Evolutionary conservation across 2,329 filamentous ascomycete genomes (phyloP), one percentile per base, ranked within the genome.

Genomic region (Trichoderma sp.): DNA sequence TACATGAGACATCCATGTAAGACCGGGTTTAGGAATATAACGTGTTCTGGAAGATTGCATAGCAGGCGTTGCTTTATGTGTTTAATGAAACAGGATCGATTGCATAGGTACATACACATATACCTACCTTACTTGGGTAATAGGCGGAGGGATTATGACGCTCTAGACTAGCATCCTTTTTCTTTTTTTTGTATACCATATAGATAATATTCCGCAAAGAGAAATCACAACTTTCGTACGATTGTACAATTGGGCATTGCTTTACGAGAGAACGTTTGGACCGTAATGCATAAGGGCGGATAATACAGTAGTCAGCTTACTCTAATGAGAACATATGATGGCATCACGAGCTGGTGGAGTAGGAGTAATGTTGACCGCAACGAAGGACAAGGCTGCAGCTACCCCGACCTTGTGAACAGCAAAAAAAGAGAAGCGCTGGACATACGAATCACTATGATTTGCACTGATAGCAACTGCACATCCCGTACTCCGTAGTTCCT

Each of bases 301-400:
- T 0, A n/a, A n/a, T n/a, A n/a, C n/a, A n/a, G n/a, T n/a, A 48
- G 63, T 56, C 25, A 65, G 63, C 61, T 64, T 64, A 64, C 54
- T 54, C 6, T n/a, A 29, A 67, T 61, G 56, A 61, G 45, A 27
- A n/a, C 45, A 61, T 6, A 63, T 53, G 59, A 53, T 63, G 22
- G 27, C 34, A 32, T 63, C 32, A 53, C 17, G 17, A 27, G 34
- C 9, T 29, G 52, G 9, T 13, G 2, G 15, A 15, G 12, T 35
- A 48, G 2, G 1, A 37, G 48, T 29, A 22, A 53, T 27, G 27
- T 35, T 39, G 19, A 37, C 42, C 5, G 42, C 17, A 29, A 15
- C 17, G 1, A 39, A 12, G 9, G 35, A 39, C 25, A 3, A 63
- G 59, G 59, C 59, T 63, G 59, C 59, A 34, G 27, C 37, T 13